Base-by-base conservation (phyloP, 2,329 filamentous ascomycete genomes). In the Sporothrix phasma region DNA sequence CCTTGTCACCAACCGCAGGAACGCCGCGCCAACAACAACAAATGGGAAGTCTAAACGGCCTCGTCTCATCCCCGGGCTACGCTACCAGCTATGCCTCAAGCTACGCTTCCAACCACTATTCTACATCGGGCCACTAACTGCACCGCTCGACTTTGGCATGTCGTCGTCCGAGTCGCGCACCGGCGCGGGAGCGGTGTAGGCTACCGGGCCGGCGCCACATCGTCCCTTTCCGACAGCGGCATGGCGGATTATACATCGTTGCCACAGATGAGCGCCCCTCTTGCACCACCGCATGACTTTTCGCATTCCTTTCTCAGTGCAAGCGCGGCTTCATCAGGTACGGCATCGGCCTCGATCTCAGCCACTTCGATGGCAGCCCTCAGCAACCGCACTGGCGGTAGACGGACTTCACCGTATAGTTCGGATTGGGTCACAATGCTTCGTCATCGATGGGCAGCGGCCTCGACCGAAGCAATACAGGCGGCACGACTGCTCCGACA, bases 211-310 rank as follows among this genome's bases (percentile, higher is more conserved):
- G 34, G 54, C 61, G 69, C 67, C 66, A 43, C 31, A 11, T 67
- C 24, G 70, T 73, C 39, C 72, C 71, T 43, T 76, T 82, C 80
- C 68, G 45, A 59, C 17, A 26, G 39, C 2, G 76, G 79, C 2
- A 72, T 81, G 13, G 24, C 60, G 22, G 80, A 83, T 62, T 83
- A 82, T 70, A 11, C 24, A 3, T 77, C 77, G 13, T 79, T 81
- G 69, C 76, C 81, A 2, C 81, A 84, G 69, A 76, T 84, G 74
- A 82, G 79, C 69, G 80, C 81, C 2, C 81, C 81, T 0, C 81
- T 83, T 64, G 77, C 78, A 3, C 78, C 81, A 3, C 74, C 81
- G 0, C 78, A 77, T 61, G 82, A 84, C 62, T 84, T 84, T 67
- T 75, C 76, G 2, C 78, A 79, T 64, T 77, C 78, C 5, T 76